Conservation (phyloP, 441 rosid genomes). For the Populus hybrid region DNA sequence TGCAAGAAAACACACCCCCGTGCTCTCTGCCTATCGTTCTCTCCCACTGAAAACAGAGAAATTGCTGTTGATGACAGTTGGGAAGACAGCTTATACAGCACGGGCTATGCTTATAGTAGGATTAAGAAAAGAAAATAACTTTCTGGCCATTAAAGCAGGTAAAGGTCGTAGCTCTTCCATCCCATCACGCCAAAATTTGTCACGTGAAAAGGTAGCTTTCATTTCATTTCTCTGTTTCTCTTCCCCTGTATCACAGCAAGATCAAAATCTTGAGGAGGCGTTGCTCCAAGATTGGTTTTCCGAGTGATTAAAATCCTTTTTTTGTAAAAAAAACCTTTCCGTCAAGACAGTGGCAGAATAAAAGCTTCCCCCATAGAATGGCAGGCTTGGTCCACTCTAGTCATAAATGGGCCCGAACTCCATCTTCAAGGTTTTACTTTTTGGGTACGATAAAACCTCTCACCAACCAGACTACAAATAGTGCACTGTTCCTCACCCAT, state of each 20-base stretch:
- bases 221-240: not conserved
- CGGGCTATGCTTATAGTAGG: not conserved
- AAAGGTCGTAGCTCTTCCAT: not conserved
- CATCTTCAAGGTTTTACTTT: not conserved
- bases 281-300: too few species aligned
- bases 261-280: not conserved
- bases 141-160: not conserved
- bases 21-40: not conserved
- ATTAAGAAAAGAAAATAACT: not conserved
- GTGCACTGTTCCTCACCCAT: not conserved
- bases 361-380: not conserved
- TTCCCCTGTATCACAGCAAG: not conserved
- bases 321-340: not conserved
- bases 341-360: not conserved
- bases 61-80: not conserved
- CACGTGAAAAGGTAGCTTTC: not conserved
- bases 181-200: not conserved
- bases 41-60: not conserved
- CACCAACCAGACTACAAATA: not conserved
- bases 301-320: not conserved
- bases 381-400: constrained; percentile 6
- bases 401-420: constrained; percentile 6
- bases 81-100: not conserved
- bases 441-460: constrained; percentile 5
- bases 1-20: not conserved